Evolutionary conservation across 805 yeast genomes (phyloP), one percentile per base, ranked within the genome.

Genomic region (Priceomyces medius): DNA sequence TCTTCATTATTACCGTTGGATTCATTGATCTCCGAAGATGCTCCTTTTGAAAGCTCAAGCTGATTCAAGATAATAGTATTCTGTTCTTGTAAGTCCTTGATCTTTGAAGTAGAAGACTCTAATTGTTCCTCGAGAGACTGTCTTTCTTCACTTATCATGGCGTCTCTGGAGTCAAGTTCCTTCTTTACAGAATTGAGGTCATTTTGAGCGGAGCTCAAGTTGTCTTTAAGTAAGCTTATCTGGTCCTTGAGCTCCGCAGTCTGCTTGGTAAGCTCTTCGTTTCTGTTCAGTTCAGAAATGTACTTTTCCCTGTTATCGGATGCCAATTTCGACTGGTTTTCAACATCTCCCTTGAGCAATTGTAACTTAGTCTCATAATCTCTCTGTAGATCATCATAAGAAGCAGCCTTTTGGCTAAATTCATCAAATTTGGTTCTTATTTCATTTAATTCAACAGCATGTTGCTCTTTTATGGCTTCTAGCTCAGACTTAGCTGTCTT

Each of bases 11-110:
- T 38, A n/a, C 35, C 32, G 6, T 49, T 53, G 8, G 46, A 43
- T 8, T 37, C 50, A 13, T 43, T 40, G 19, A 34, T 42, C n/a
- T 14, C 35, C 3, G 20, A 3, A 19, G 51, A 34, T 10, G 28
- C 21, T 5, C 16, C 8, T 35, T 52, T 51, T 24, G 51, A 36
- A 37, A 55, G 50, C 44, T 83, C 91, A 20, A 88, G 60, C 58
- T 87, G 93, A 47, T 80, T 81, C 44, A 83, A 74, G 13, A 88
- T 64, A 4, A 86, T 68, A 37, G 77, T 68, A 55, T 87, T 85
- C 56, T 87, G 95, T n/a, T 77, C 69, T 10, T 76, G 66, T 28
- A 86, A 61, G 39, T 82, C 89, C 17, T 76, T 71, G 19, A 77
- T 53, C 45, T 80, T 75, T 3, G 61, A 49, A 17, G 68, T 71